Evolutionary conservation across 805 yeast genomes (phyloP).

Genomic region (Saturnispora besseyi): DNA sequence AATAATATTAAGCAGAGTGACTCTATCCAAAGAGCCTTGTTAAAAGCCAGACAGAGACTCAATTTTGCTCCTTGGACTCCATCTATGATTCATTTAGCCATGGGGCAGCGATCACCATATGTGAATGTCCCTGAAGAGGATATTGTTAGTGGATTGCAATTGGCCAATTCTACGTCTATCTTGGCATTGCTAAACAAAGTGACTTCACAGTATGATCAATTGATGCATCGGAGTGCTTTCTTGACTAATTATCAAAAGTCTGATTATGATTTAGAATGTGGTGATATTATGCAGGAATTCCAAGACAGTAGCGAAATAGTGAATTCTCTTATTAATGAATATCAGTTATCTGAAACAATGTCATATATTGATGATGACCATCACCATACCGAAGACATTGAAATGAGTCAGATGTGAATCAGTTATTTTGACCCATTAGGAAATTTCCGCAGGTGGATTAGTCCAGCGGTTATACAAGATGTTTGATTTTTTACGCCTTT

Average conservation of each 20-base stretch:
- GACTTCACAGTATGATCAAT: conserved; percentile 67
- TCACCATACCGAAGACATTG: conserved; percentile 13
- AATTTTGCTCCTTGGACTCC: conserved; percentile 84
- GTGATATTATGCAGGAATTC: conserved; percentile 40
- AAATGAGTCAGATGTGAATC: neutral
- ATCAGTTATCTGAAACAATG: conserved; percentile 32
- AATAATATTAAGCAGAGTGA: conserved; percentile 22
- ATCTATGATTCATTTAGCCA: conserved; percentile 66
- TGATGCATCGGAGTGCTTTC: conserved; percentile 76
- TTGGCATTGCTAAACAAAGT: conserved; percentile 57
- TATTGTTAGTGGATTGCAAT: conserved; percentile 67
- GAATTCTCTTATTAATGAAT: conserved; percentile 38
- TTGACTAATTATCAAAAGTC: conserved; percentile 60
- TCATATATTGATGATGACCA: conserved; percentile 41
- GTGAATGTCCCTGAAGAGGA: conserved; percentile 28
- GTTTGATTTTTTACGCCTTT: neutral
- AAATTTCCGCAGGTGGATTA: no score
- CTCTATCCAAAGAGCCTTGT: conserved; percentile 46
- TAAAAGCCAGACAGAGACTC: conserved; percentile 52
- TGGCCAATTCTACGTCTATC: conserved; percentile 76
- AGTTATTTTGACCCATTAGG: no score
- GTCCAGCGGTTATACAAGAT: no score
- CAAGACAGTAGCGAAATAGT: conserved; percentile 39
- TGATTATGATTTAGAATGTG: conserved; percentile 36
- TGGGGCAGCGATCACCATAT: conserved; percentile 66